Evolutionary conservation across 139 green algal genomes (phyloP).

Genomic region (Chlorella sorokiniana): DNA sequence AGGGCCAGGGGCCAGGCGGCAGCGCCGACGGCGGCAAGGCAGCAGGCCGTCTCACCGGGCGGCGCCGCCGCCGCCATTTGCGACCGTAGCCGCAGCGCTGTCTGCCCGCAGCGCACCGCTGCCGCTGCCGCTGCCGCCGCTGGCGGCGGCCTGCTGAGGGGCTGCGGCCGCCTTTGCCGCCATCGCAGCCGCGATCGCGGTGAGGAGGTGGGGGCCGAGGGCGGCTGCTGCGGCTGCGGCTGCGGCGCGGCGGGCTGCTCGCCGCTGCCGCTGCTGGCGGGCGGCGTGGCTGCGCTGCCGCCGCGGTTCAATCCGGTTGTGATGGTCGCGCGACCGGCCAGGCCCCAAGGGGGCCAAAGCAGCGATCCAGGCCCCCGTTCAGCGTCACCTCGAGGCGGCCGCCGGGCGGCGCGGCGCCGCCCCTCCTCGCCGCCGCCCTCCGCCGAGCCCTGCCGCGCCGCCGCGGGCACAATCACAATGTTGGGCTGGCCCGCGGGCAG

Average conservation of each 20-base stretch:
- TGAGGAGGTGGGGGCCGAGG: neutral
- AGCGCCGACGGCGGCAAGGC: too few relatives aligned
- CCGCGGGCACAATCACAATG: neutral
- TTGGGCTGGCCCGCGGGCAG: conserved; percentile 8
- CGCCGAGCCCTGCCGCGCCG: neutral
- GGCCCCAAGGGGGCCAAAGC: neutral
- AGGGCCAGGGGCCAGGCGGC: too few relatives aligned
- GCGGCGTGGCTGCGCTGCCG: neutral
- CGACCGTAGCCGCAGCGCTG: too few relatives aligned
- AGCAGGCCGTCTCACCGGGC: too few relatives aligned
- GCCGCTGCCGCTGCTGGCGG: neutral
- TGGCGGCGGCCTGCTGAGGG: too few relatives aligned
- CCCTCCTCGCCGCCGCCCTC: neutral
- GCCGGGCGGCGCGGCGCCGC: neutral
- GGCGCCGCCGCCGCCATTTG: too few relatives aligned
- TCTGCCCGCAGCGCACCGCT: too few relatives aligned
- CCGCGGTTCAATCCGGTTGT: neutral
- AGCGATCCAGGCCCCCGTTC: neutral
- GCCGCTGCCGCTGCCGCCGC: too few relatives aligned
- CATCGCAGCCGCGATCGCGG: neutral
- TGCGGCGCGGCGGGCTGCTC: neutral
- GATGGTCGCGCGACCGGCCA: neutral
- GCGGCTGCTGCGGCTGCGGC: neutral
- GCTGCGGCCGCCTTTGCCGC: neutral
- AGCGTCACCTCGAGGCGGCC: neutral